These are phyloP conservation scores for Aspergillus sp. DNA, from an alignment of 2,329 filamentous ascomycete species.

Conservation along the genomic window DNA sequence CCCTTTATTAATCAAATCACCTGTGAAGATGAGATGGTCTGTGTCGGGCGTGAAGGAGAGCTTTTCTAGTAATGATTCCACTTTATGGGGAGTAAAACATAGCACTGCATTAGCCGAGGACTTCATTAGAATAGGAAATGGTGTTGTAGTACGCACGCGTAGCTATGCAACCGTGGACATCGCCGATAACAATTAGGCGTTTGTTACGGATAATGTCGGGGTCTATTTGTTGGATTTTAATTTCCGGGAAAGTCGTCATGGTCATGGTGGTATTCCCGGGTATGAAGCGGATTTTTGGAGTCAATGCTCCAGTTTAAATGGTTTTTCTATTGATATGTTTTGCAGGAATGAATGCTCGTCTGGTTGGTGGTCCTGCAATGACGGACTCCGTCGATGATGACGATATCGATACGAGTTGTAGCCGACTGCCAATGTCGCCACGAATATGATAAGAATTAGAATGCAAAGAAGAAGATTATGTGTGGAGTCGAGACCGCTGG, in stretches of 20 bases:
- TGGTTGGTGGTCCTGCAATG: background rate
- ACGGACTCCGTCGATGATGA: too few species aligned
- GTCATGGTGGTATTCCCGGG: background rate
- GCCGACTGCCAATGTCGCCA: too few species aligned
- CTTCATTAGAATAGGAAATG: background rate
- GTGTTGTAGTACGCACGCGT: slow-evolving; percentile 43
- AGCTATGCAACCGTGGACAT: slow-evolving; percentile 79
- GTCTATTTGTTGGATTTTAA: too few species aligned
- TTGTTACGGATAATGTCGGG: background rate
- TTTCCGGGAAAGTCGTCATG: background rate
- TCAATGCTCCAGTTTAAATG: background rate
- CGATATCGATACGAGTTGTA: too few species aligned
- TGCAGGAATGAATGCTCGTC: background rate
- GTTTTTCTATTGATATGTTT: background rate
- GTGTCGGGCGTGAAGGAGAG: slow-evolving; percentile 51
- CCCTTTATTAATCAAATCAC: slow-evolving; percentile 79
- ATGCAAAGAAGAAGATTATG: too few species aligned
- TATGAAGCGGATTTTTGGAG: background rate
- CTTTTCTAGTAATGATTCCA: slow-evolving; percentile 56
- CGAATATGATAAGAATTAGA: too few species aligned
- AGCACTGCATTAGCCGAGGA: too few species aligned
- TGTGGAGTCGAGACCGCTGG: too few species aligned
- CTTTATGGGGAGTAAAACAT: slow-evolving; percentile 15
- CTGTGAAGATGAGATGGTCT: slow-evolving; percentile 69
- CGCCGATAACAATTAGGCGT: slow-evolving; percentile 73